phyloP scores from a whole-genome alignment of 2,329 filamentous ascomycete genomes.

The Aureobasidium sp. region DNA sequence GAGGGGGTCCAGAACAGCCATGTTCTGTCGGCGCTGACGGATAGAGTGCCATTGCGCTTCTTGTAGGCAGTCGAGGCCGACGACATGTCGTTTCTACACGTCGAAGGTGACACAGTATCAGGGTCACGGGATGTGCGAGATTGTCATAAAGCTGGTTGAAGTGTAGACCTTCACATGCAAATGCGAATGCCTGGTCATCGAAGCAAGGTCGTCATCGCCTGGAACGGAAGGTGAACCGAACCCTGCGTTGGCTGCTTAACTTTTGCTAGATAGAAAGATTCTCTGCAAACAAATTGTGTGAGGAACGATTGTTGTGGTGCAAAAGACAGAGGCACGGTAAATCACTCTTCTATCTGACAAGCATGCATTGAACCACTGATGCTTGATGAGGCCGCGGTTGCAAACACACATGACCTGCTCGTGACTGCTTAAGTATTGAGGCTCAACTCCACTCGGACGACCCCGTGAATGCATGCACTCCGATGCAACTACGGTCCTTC shows the following conservation, averaged over 20 bases:
- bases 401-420: no score
- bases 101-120: slow-evolving; percentile 11
- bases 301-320: no score
- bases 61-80: slow-evolving; percentile 74
- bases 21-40: slow-evolving; percentile 64
- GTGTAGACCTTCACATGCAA: not conserved
- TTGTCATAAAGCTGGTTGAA: not conserved
- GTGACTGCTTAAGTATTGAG: not conserved
- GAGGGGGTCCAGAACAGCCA: slow-evolving; percentile 76
- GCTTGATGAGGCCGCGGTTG: no score
- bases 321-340: no score
- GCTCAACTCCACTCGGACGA: not conserved
- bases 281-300: no score
- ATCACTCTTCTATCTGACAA: no score
- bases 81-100: slow-evolving; percentile 28
- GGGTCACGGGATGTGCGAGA: no score
- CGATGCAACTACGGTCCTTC: no score
- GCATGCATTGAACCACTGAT: no score
- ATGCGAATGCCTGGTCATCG: not conserved
- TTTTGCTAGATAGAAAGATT: no score
- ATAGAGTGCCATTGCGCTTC: slow-evolving; percentile 86
- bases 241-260: not conserved
- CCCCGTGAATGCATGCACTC: no score
- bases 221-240: slow-evolving; percentile 5
- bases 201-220: slow-evolving; percentile 8